A percentile compares a stretch with the other conserved stretches of the same genome.
phyloP scores from a whole-genome alignment of 106 monocot species.

The Dendrobium huoshanense region DNA sequence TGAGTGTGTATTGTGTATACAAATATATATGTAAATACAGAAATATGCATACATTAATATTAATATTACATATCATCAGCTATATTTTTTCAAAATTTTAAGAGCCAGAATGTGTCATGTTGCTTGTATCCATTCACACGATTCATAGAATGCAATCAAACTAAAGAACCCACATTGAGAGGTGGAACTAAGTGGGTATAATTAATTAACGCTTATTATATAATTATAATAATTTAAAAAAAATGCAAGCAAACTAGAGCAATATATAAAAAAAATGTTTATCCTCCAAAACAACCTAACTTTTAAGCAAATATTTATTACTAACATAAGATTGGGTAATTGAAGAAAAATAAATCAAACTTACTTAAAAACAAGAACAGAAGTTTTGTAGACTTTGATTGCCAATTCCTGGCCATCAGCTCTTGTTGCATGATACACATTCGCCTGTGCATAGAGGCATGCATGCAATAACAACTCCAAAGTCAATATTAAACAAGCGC shows the following conservation, averaged over 20 bases:
- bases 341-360: conserved; percentile 3
- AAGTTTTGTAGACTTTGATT: conserved; percentile 97
- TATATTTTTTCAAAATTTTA: neutral
- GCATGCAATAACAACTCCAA: conserved; percentile 3
- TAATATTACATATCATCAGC: too few species aligned
- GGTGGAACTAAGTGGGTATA: too few species aligned
- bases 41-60: too few species aligned
- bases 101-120: neutral
- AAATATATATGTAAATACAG: too few species aligned
- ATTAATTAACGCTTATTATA: too few species aligned
- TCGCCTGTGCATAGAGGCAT: conserved; percentile 47
- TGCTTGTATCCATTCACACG: neutral
- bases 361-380: conserved; percentile 99
- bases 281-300: neutral
- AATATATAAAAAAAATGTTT: neutral
- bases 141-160: neutral
- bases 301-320: neutral
- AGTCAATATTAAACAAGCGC: neutral
- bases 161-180: neutral
- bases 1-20: too few species aligned
- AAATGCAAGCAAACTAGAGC: neutral
- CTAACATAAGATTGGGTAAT: neutral
- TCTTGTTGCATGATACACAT: conserved; percentile 98
- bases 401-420: conserved; percentile 86
- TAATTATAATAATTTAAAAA: too few species aligned